Conservation (phyloP, 140 eudicot genomes). For the Anethum foeniculum region DNA sequence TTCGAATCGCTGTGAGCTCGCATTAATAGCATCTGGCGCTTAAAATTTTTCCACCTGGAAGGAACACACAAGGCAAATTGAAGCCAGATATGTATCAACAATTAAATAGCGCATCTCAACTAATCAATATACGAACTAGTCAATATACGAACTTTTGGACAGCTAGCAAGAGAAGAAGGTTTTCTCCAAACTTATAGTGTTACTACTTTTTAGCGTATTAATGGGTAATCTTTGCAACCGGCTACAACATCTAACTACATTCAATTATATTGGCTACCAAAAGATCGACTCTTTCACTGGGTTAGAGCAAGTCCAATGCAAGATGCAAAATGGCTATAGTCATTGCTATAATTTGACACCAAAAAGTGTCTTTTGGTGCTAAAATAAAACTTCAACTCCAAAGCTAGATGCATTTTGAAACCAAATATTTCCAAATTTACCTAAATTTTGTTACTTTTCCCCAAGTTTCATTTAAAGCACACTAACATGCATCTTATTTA, state of each 20-base stretch:
- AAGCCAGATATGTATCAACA: neutral
- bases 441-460: too few relatives aligned
- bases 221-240: neutral
- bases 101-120: neutral
- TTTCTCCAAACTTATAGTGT: neutral
- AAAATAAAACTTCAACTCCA: too few relatives aligned
- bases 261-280: neutral
- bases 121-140: neutral
- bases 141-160: neutral
- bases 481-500: too few relatives aligned
- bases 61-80: neutral
- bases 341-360: too few relatives aligned
- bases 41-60: slow-evolving; percentile 79
- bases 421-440: too few relatives aligned
- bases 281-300: neutral
- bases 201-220: neutral
- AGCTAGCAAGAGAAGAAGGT: neutral
- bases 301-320: too few relatives aligned
- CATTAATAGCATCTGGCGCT: slow-evolving; percentile 77
- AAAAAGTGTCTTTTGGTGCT: too few relatives aligned
- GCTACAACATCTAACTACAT: neutral
- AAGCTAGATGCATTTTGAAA: too few relatives aligned
- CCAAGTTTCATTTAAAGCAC: too few relatives aligned
- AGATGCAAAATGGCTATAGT: too few relatives aligned
- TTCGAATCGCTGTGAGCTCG: slow-evolving; percentile 83